Evolutionary conservation across 164 flowering plant species (phyloP), one percentile per base, ranked within the genome.

Genomic region (Hamamelis virginiana): DNA sequence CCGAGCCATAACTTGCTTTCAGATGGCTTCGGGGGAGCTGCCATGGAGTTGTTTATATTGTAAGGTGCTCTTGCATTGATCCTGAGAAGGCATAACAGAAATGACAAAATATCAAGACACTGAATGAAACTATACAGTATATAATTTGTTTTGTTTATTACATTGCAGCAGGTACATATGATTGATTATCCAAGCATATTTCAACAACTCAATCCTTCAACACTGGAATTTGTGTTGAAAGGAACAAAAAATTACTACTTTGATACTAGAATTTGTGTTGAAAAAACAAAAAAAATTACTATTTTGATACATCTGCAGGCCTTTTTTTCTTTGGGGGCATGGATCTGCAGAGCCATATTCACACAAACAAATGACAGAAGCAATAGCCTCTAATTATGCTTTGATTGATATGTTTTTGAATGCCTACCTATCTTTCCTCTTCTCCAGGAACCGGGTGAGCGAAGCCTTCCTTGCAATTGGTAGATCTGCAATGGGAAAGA

Each of bases 391-490:
- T 61, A 52, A 4, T 50, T 8, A 62, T 63, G 13, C 1, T 21
- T 33, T 61, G 12, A 27, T 9, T 9, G 21, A 14, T 33, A 38
- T 74, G 55, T 23, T 53, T 69, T 66, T 14, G 12, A 25, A 53
- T 62, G 58, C 80, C 67, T 72, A 87, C 94, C 97, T 79, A 60
- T 85, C 93, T 77, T 89, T 91, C 75, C 98, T 88, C 84, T 88
- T 92, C 87, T 88, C 96, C 59, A 92, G 59, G 78, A 92, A 92
- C 64, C 94, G 81, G 66, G 84, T 82, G 45, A 92, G 89, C 0
- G 96, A 92, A 38, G 83, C 85, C 74, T 84, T 89, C 78, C 97
- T 85, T 11, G 89, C 85, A 67, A 91, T 80, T 9, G 94, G 93
- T 16, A 92, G 80, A 79, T 81, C 97, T 89, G 85, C 46, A 48